Evolutionary conservation across 2,329 filamentous ascomycete species (phyloP).

Genomic region (Juglanconis oblonga): DNA sequence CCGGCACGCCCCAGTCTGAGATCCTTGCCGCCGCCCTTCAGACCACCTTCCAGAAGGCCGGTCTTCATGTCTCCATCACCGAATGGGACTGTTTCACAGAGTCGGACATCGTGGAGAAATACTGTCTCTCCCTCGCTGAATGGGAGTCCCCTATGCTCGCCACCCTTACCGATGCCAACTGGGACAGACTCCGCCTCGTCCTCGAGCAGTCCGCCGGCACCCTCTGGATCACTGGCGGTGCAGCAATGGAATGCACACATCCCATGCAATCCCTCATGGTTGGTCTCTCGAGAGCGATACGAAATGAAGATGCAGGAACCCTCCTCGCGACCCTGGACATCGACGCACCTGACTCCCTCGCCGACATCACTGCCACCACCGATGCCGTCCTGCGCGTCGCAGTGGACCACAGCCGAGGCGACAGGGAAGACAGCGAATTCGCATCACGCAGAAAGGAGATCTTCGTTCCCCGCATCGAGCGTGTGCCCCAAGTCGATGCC

Average conservation of each 20-base stretch:
- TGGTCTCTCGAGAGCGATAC: background rate
- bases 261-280: constrained; percentile 8
- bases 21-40: background rate
- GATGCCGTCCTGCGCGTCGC: background rate
- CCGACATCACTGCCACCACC: background rate
- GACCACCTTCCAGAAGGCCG: background rate
- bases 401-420: background rate
- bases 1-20: background rate
- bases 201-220: constrained; percentile 2
- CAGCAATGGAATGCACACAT: constrained; percentile 14
- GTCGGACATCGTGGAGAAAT: background rate
- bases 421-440: background rate
- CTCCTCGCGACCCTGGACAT: background rate
- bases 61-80: background rate
- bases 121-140: background rate
- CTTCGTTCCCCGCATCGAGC: background rate
- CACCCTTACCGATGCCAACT: background rate
- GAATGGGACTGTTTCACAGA: background rate
- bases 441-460: background rate
- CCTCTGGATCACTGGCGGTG: constrained; percentile 17
- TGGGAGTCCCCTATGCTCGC: background rate
- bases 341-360: background rate
- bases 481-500: background rate
- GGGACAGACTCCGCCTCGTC: background rate
- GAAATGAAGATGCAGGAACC: background rate